Percentiles rank a stretch among this genome's conserved stretches.
Evolutionary conservation across 306 rosid genomes (phyloP).

Genomic region (Calophaca sinica): DNA sequence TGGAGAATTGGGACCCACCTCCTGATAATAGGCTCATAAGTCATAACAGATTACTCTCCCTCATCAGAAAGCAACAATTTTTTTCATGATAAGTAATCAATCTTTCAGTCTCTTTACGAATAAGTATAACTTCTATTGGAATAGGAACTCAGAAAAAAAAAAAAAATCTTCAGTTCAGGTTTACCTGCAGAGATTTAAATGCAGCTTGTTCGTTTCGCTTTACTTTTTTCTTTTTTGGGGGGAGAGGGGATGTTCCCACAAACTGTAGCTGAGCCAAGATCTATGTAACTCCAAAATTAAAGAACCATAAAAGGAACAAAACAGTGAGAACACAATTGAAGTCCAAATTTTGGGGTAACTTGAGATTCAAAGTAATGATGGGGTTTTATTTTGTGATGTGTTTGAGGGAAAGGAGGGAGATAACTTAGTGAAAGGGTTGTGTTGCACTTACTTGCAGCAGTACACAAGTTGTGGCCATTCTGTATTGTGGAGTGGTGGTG

Average conservation of each 20-base stretch:
- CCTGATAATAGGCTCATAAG: slow-evolving; percentile 33
- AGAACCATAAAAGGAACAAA: slow-evolving; percentile 1
- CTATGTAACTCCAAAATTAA: slow-evolving; percentile 50
- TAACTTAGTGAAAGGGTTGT: not conserved
- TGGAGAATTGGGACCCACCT: slow-evolving; percentile 51
- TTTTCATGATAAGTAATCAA: slow-evolving; percentile 40
- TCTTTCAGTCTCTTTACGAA: slow-evolving; percentile 39
- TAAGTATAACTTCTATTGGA: slow-evolving; percentile 44
- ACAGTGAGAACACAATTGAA: not conserved
- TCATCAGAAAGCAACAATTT: slow-evolving; percentile 51
- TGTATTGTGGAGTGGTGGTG: slow-evolving; percentile 21
- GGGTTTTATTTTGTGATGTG: too few species aligned
- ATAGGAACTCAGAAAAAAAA: slow-evolving; percentile 30
- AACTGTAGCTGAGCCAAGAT: slow-evolving; percentile 53
- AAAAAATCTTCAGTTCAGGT: slow-evolving; percentile 32
- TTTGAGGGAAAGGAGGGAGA: too few species aligned
- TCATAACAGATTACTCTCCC: slow-evolving; percentile 37
- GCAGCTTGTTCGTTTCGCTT: slow-evolving; percentile 34
- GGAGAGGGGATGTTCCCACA: not conserved
- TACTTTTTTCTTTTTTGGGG: not conserved
- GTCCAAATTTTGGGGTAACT: too few species aligned
- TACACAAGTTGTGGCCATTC: too few species aligned
- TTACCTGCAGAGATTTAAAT: slow-evolving; percentile 48
- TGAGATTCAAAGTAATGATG: too few species aligned
- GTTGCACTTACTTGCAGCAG: not conserved